Base-by-base conservation (phyloP, 2,329 filamentous ascomycete species). In the Salinomyces thailandicus region DNA sequence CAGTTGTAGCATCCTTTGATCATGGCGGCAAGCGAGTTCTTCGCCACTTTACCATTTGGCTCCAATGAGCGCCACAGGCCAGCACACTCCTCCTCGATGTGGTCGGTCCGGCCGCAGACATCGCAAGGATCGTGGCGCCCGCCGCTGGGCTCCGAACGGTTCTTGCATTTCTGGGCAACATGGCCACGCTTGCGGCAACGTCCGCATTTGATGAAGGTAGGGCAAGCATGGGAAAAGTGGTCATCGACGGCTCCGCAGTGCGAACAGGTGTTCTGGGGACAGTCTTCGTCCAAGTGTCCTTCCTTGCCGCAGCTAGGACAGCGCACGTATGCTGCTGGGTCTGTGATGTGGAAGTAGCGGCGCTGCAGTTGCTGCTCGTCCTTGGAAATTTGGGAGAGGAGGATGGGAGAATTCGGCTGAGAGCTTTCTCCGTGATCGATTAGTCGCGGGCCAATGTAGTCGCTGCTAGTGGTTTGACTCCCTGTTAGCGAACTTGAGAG, bases 21-120 rank as follows among this genome's bases (percentile, higher is more conserved):
- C 37, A 48, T 46, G 8, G 22, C 14, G 3, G 27, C 16, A 12
- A 31, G 18, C 5, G 41, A 16, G 11, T 41, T 33, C n/a, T 29
- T 30, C 6, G 26, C 28, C 5, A 38, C 11, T 11, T 28, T 22
- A 9, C 26, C 33, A 8, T 22, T 19, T 12, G 17, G 13, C 5
- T 12, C 17, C 16, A n/a, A 39, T 18, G 15, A 38, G 13, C 47
- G 35, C 48, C 50, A 53, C 13, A 54, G 31, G 7, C 36, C 17
- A 2, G 42, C 24, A 33, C 51, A 54, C 16, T 50, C 42, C 30
- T 51, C 47, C 30, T 54, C 50, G 8, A 48, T 37, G 20, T 53
- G 49, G 11, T 48, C 48, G 9, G 18, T 19, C 13, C 42, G 24
- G 12, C 37, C 33, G 19, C 47, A 50, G 20, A 45, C 19, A 29